Conservation (phyloP, 2,329 filamentous ascomycete genomes). For the Trichophyton rubrum region DNA sequence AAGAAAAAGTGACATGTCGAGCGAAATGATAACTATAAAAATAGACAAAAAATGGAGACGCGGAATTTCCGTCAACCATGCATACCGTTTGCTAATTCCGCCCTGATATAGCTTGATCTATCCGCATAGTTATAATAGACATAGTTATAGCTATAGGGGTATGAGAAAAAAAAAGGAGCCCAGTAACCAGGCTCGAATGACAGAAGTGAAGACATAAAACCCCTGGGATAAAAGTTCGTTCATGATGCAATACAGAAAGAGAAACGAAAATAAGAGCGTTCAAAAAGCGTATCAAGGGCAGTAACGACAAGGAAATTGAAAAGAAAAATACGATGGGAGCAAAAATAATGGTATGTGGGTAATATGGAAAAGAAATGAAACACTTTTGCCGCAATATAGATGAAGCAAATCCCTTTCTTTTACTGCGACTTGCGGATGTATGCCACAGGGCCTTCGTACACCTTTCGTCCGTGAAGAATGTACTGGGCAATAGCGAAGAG, state of each 20-base stretch:
- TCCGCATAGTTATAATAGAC: background rate
- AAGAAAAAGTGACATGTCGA: background rate
- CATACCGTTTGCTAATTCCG: background rate
- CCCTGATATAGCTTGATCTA: background rate
- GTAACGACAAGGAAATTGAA: background rate
- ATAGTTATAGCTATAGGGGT: background rate
- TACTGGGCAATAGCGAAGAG: slow-evolving; percentile 14
- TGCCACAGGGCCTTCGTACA: slow-evolving; percentile 13
- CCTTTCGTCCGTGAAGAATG: slow-evolving; percentile 12
- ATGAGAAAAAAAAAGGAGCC: background rate
- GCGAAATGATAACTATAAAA: background rate
- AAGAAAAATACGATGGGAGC: background rate
- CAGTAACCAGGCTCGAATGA: background rate
- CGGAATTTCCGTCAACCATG: background rate
- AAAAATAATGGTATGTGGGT: too few species aligned
- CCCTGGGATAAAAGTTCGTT: background rate
- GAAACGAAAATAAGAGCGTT: background rate
- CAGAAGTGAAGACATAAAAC: background rate
- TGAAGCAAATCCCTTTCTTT: background rate
- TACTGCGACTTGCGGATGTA: slow-evolving; percentile 9
- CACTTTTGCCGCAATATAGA: background rate
- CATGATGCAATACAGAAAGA: background rate
- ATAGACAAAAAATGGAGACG: background rate
- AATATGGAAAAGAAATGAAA: background rate
- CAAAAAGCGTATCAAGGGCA: background rate